phyloP scores from a whole-genome alignment of 345 rosid species.

The Xanthoceras sorbifolium region DNA sequence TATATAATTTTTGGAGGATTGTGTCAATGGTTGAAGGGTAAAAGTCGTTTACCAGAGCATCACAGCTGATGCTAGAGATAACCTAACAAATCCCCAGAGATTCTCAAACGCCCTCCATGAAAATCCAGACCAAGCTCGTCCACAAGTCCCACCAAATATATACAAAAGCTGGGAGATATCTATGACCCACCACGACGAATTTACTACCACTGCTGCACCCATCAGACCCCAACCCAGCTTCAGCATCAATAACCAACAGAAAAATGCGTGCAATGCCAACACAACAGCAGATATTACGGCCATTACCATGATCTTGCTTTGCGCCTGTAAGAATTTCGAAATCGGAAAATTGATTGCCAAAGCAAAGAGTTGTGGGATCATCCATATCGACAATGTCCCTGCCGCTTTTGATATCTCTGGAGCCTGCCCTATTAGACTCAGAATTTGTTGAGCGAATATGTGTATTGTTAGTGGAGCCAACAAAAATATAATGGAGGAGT shows the following conservation, averaged over 20 bases:
- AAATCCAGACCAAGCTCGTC: slow-evolving; percentile 78
- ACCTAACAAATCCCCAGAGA: slow-evolving; percentile 64
- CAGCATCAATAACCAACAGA: slow-evolving; percentile 72
- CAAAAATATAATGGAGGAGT: no score
- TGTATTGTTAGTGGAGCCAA: no score
- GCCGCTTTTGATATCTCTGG: slow-evolving; percentile 64
- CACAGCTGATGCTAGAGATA: slow-evolving; percentile 86
- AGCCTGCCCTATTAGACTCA: slow-evolving; percentile 69
- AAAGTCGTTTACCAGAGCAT: slow-evolving; percentile 93
- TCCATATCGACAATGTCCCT: slow-evolving; percentile 65
- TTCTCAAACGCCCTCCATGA: slow-evolving; percentile 76
- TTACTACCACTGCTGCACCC: slow-evolving; percentile 73
- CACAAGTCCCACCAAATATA: slow-evolving; percentile 71
- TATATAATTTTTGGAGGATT: no score
- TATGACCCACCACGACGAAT: slow-evolving; percentile 72
- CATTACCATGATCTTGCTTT: slow-evolving; percentile 91
- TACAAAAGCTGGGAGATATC: slow-evolving; percentile 52
- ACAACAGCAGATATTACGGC: slow-evolving; percentile 59
- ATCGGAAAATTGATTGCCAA: slow-evolving; percentile 77
- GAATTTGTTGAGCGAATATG: slow-evolving; percentile 57
- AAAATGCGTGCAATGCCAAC: slow-evolving; percentile 52
- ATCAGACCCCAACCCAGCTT: slow-evolving; percentile 69
- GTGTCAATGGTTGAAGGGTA: no score
- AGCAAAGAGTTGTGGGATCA: slow-evolving; percentile 87
- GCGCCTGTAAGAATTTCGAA: slow-evolving; percentile 81